Conservation (phyloP, 306 rosid genomes). For the Vicia sativa region DNA sequence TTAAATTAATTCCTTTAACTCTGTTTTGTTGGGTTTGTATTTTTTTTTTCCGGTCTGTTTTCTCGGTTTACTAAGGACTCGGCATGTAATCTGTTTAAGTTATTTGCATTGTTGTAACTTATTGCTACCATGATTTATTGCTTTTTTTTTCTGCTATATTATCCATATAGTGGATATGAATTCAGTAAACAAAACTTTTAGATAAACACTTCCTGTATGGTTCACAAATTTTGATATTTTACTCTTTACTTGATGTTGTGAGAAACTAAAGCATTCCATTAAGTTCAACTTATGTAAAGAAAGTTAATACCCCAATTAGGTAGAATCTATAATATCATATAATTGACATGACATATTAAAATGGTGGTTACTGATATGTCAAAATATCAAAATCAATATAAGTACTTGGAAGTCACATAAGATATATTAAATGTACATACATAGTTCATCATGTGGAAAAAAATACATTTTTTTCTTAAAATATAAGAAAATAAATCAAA, state of each 20-base stretch:
- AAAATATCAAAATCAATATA: too few species aligned
- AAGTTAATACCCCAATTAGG: too few species aligned
- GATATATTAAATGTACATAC: too few species aligned
- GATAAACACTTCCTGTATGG: conserved; percentile 2
- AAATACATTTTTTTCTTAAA: too few species aligned
- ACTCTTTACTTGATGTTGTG: background rate
- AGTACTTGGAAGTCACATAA: too few species aligned
- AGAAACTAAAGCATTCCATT: too few species aligned
- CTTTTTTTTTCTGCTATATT: conserved; percentile 35
- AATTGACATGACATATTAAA: too few species aligned
- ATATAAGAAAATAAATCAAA: too few species aligned
- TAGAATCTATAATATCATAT: too few species aligned
- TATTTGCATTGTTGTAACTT: conserved; percentile 46
- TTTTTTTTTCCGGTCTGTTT: conserved; percentile 16
- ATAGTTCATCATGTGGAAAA: too few species aligned
- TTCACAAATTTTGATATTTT: conserved; percentile 31
- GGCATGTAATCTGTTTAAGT: conserved; percentile 36
- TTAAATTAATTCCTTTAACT: conserved; percentile 36
- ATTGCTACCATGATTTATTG: conserved; percentile 31
- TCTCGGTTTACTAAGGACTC: conserved; percentile 25
- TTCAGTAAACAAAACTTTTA: conserved; percentile 19
- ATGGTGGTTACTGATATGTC: too few species aligned
- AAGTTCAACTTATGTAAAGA: too few species aligned
- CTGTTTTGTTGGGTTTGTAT: conserved; percentile 27
- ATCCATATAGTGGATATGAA: conserved; percentile 41